Percentiles rank a stretch among this genome's conserved stretches.
These are phyloP conservation scores for Thalassiosira oceanica DNA, from an alignment of 352 stramenopile genomes.

Conservation along the genomic window DNA sequence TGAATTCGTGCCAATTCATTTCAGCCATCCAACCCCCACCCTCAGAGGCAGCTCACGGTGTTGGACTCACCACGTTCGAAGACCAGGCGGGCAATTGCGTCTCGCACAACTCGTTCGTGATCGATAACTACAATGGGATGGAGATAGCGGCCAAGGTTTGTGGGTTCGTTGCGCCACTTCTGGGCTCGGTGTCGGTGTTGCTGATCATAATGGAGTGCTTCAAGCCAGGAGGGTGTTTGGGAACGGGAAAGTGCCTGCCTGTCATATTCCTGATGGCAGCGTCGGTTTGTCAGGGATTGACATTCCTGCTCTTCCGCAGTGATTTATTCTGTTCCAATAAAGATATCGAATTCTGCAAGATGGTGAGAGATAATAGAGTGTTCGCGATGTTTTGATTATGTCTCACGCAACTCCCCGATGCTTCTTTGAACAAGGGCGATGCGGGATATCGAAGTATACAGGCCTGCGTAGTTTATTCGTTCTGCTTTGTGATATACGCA, in stretches of 20 bases:
- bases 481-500: slow-evolving; percentile 28
- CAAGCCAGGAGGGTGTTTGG: slow-evolving; percentile 13
- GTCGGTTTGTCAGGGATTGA: slow-evolving; percentile 29
- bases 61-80: slow-evolving; percentile 39
- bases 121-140: slow-evolving; percentile 46
- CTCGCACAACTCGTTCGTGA: slow-evolving; percentile 35
- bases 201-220: slow-evolving; percentile 24
- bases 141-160: slow-evolving; percentile 36
- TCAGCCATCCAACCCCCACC: slow-evolving; percentile 13
- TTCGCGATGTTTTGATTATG: no score
- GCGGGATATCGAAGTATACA: slow-evolving; percentile 38
- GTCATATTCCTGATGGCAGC: slow-evolving; percentile 11
- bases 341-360: slow-evolving; percentile 24
- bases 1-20: slow-evolving; percentile 41
- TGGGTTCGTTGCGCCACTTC: slow-evolving; percentile 21
- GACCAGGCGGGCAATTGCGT: slow-evolving; percentile 20
- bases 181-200: slow-evolving; percentile 7
- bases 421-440: no score
- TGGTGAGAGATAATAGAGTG: no score
- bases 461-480: slow-evolving; percentile 30
- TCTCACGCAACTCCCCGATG: no score
- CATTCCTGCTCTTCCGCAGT: slow-evolving; percentile 41
- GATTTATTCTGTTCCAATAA: slow-evolving; percentile 44
- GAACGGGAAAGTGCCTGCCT: slow-evolving; percentile 39
- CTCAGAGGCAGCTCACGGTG: slow-evolving; percentile 26